Evolutionary conservation across 768 basidiomycete genomes (phyloP).

Genomic region (Collybiopsis luxurians): DNA sequence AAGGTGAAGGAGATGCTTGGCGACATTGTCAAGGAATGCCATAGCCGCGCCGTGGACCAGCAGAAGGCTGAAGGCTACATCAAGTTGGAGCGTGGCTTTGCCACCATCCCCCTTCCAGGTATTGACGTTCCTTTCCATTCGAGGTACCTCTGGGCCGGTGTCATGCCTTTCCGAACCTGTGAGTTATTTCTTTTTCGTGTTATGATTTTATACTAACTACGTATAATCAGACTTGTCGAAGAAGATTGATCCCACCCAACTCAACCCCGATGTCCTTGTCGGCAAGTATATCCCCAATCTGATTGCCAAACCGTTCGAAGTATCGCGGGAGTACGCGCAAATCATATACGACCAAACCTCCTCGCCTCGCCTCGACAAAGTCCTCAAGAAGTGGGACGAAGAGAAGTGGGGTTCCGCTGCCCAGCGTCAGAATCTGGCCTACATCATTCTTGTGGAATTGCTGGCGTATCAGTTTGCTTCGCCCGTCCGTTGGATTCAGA

Average conservation of each 20-base stretch:
- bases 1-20: conserved; percentile 95
- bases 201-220: background rate
- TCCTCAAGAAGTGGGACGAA: conserved; percentile 91
- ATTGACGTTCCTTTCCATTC: conserved; percentile 99
- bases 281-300: conserved; percentile 98
- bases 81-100: conserved; percentile 94
- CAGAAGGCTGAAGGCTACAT: conserved; percentile 85
- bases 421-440: conserved; percentile 91
- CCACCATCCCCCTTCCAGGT: conserved; percentile 91
- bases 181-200: conserved; percentile 29
- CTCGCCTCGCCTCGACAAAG: conserved; percentile 91
- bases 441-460: conserved; percentile 94
- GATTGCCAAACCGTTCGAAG: conserved; percentile 83
- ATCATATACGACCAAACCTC: conserved; percentile 96
- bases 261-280: conserved; percentile 93
- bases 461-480: conserved; percentile 98
- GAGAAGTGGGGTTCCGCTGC: conserved; percentile 81
- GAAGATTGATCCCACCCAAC: conserved; percentile 89
- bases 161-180: conserved; percentile 97
- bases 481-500: conserved; percentile 99
- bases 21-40: conserved; percentile 86
- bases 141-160: conserved; percentile 97
- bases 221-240: conserved; percentile 77
- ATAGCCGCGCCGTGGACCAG: conserved; percentile 70
- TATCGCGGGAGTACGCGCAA: conserved; percentile 85